Percentiles rank a stretch among this genome's conserved stretches.
Conservation (phyloP, 1,284 basidiomycete genomes). For the Salmacisia buchloeana region DNA sequence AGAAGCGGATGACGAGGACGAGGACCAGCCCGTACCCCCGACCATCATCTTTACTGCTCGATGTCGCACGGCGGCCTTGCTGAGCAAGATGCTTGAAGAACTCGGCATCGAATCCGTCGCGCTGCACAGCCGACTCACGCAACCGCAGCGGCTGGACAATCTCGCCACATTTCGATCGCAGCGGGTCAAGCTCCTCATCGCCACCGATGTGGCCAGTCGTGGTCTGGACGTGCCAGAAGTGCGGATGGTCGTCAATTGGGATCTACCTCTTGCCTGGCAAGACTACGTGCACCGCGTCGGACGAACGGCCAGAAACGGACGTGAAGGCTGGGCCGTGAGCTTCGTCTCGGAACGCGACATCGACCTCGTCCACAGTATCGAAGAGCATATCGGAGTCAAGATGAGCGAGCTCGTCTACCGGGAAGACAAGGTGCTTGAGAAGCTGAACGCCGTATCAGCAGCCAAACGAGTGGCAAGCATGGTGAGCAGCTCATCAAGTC, state of each 20-base stretch:
- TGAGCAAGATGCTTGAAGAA: slow-evolving; percentile 65
- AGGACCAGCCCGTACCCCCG: slow-evolving; percentile 62
- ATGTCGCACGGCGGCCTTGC: slow-evolving; percentile 71
- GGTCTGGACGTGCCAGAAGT: slow-evolving; percentile 59
- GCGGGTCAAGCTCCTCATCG: slow-evolving; percentile 40
- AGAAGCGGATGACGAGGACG: slow-evolving; percentile 16
- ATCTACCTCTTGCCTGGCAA: slow-evolving; percentile 65
- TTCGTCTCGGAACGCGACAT: slow-evolving; percentile 93
- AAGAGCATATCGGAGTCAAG: slow-evolving; percentile 70
- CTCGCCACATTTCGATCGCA: slow-evolving; percentile 80
- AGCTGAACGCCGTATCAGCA: slow-evolving; percentile 78
- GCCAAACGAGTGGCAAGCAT: slow-evolving; percentile 90
- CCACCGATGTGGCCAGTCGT: slow-evolving; percentile 49
- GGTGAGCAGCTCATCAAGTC: slow-evolving; percentile 55
- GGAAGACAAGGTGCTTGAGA: slow-evolving; percentile 77
- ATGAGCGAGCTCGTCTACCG: slow-evolving; percentile 51
- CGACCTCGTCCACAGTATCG: slow-evolving; percentile 73
- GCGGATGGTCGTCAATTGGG: slow-evolving; percentile 94
- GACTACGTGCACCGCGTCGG: slow-evolving; percentile 63
- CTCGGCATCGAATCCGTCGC: slow-evolving; percentile 78
- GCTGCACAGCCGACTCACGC: slow-evolving; percentile 85
- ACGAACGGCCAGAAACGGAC: slow-evolving; percentile 87
- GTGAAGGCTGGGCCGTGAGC: slow-evolving; percentile 80
- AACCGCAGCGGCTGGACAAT: slow-evolving; percentile 77
- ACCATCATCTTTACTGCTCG: slow-evolving; percentile 94